phyloP scores from a whole-genome alignment of 306 rosid genomes.

The Senna siamea region DNA sequence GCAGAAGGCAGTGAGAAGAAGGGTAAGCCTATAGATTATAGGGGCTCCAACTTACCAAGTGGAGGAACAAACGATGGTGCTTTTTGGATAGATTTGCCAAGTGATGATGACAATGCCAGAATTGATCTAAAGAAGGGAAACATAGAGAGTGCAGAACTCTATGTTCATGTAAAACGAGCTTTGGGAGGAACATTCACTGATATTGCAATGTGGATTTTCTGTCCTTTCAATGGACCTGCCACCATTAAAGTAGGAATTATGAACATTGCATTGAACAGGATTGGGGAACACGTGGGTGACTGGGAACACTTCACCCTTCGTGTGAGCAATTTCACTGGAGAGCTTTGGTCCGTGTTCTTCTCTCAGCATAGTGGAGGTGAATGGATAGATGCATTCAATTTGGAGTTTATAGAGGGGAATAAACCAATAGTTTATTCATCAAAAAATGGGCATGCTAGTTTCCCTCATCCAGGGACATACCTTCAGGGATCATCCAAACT shows the following conservation, averaged over 20 bases:
- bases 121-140: constrained; percentile 54
- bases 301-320: constrained; percentile 99
- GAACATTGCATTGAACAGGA: constrained; percentile 66
- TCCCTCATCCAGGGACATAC: constrained; percentile 79
- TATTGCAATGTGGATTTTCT: constrained; percentile 81
- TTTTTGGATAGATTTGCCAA: constrained; percentile 80
- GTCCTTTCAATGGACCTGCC: constrained; percentile 75
- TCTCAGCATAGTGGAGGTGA: constrained; percentile 91
- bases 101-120: constrained; percentile 47
- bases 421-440: constrained; percentile 87
- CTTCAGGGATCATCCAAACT: constrained; percentile 80
- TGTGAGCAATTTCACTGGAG: constrained; percentile 82
- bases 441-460: constrained; percentile 88
- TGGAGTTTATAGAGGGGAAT: constrained; percentile 75
- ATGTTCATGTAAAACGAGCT: constrained; percentile 83
- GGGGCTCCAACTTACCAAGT: constrained; percentile 65
- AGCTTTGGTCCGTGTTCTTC: constrained; percentile 81
- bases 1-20: constrained; percentile 37
- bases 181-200: constrained; percentile 82
- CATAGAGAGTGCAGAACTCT: constrained; percentile 67
- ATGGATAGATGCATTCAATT: constrained; percentile 73
- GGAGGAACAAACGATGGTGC: constrained; percentile 68
- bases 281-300: constrained; percentile 90
- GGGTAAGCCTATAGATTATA: constrained; percentile 52
- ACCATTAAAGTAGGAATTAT: constrained; percentile 57